These are phyloP conservation scores for Xylariaceae sp. DNA, from an alignment of 2,329 filamentous ascomycete genomes.

Conservation along the genomic window DNA sequence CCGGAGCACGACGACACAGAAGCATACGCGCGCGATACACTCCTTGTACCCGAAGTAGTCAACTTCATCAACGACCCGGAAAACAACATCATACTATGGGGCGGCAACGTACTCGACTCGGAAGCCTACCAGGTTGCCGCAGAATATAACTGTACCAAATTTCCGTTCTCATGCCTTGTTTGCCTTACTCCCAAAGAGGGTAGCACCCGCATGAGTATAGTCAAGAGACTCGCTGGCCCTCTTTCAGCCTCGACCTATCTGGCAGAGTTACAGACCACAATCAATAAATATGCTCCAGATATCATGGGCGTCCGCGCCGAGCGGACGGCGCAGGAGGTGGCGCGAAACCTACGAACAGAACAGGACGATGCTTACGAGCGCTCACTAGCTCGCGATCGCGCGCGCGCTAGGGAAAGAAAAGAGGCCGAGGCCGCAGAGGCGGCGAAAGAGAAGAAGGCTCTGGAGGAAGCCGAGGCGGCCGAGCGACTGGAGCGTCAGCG, in stretches of 20 bases:
- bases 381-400: constrained; percentile 79
- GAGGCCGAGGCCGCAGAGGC: constrained; percentile 70
- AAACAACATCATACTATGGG: constrained; percentile 85
- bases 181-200: constrained; percentile 82
- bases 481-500: constrained; percentile 40
- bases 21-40: constrained; percentile 73
- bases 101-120: constrained; percentile 84
- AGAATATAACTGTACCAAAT: constrained; percentile 84
- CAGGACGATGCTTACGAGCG: constrained; percentile 94
- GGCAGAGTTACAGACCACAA: constrained; percentile 65
- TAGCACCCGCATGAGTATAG: constrained; percentile 82
- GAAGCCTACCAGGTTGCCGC: constrained; percentile 92
- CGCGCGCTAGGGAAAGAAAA: constrained; percentile 68
- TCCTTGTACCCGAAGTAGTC: constrained; percentile 69
- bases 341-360: constrained; percentile 74
- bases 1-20: constrained; percentile 92
- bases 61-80: constrained; percentile 66
- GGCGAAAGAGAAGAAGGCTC: constrained; percentile 57
- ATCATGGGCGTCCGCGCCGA: constrained; percentile 69
- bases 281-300: constrained; percentile 70
- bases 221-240: constrained; percentile 71
- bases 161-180: constrained; percentile 80
- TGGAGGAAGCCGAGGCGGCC: constrained; percentile 57
- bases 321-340: constrained; percentile 71
- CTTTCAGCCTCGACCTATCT: constrained; percentile 66